Evolutionary conservation across 495 filamentous ascomycete genomes (phyloP), one percentile per base, ranked within the genome.

Genomic region (Aspergillus homomorphus): DNA sequence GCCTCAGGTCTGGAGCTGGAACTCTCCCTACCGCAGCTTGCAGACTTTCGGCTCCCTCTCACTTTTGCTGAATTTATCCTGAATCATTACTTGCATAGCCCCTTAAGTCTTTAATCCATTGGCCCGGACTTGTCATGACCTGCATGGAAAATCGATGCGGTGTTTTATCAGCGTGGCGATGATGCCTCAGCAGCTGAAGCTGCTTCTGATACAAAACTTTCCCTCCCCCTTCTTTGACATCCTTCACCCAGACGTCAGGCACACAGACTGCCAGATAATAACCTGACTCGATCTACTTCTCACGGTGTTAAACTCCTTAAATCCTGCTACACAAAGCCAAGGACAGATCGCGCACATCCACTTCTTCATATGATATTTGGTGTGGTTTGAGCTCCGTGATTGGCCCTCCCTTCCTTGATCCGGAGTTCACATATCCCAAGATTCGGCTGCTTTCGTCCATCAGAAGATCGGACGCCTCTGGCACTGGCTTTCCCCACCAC

Each of bases 121-220:
- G 19, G 21, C 14, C 45, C 56, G 42, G 51, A 51, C 20, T 42
- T 24, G 51, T 58, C 60, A 56, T 56, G 43, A 30, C 46, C 53
- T 33, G 20, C 51, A 43, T 45, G 51, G 22, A 50, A 10, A 7
- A 38, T 60, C 49, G 14, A 43, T 23, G 48, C 41, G 45, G 66
- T 66, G 63, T 67, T 67, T 70, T 66, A 63, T 61, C 48, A 63
- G 62, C 41, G 66, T 70, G 70, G 70, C 66, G 46, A 70, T 60
- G 30, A 53, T 45, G 43, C 26, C 19, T 50, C 60, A 52, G 54
- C 43, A 45, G 46, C 46, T n/a, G 10, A 33, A 49, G 26, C 54
- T 30, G 23, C 28, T 38, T 57, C 41, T 53, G 51, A 60, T 63
- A 43, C 57, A 64, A 59, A 52, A 45, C 46, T 43, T 28, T 33